phyloP scores from a whole-genome alignment of 108 stramenopile species.

The Pseudonitzschia multiseries region DNA sequence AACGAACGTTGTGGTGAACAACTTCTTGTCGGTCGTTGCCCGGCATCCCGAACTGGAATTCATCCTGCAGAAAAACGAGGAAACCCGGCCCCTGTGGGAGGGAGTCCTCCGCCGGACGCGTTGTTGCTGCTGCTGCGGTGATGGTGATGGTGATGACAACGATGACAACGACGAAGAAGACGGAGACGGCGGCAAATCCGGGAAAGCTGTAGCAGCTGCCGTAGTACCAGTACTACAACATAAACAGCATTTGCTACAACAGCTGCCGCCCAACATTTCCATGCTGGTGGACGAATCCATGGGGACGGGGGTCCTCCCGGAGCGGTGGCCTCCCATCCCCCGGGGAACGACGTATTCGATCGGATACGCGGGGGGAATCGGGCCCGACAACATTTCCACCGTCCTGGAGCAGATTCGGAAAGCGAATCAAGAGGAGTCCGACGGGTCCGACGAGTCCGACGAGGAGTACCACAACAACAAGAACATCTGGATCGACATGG shows the following conservation, averaged over 20 bases:
- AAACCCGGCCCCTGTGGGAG: conserved; percentile 81
- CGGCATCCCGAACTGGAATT: conserved; percentile 76
- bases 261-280: conserved; percentile 58
- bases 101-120: too few species aligned
- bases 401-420: conserved; percentile 53
- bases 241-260: too few species aligned
- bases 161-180: conserved; percentile 17
- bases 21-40: conserved; percentile 39
- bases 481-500: conserved; percentile 92
- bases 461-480: conserved; percentile 12
- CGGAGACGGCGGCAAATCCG: background rate
- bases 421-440: conserved; percentile 7
- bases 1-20: conserved; percentile 34
- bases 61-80: conserved; percentile 91
- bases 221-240: too few species aligned
- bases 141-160: background rate
- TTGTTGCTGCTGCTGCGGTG: too few species aligned
- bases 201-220: too few species aligned
- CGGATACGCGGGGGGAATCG: conserved; percentile 91
- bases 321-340: conserved; percentile 43
- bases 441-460: background rate
- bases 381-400: conserved; percentile 64
- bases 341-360: conserved; percentile 43
- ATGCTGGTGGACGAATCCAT: conserved; percentile 86
- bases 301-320: conserved; percentile 69